Evolutionary conservation across 768 basidiomycete genomes (phyloP), one percentile per base, ranked within the genome.

Genomic region (Galerina sulciceps): DNA sequence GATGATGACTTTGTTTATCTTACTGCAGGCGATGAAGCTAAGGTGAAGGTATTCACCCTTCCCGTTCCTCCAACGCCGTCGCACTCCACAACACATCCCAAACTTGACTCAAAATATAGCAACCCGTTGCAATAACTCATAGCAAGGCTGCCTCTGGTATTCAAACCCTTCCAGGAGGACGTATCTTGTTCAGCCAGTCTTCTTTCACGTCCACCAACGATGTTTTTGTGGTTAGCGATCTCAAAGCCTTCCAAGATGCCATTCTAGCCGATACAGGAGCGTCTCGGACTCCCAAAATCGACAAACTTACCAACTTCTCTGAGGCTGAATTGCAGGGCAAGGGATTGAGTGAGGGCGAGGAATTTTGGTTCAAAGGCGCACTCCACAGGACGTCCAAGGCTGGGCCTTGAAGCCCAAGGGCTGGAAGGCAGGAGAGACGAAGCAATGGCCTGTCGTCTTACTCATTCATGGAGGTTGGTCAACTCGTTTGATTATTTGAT

Each of bases 301-400:
- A 78, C 15, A 85, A 84, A 62, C 67, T 96, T 40, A 93, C 96
- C 2, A 66, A 73, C 38, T 88, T 96, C 70, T 82, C 89, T 0
- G 78, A 76, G 41, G 69, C 78, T 9, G 79, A 79, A 6, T 72
- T 94, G 49, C 73, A 80, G 49, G 81, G 75, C 8, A 93, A 90
- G 72, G 56, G 73, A 20, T 77, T 96, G 38, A 75, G 77, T 55
- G 67, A 71, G 8, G 91, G 89, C 13, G 89, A 96, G 65, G 87
- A 92, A 57, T 92, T 98, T 68, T 94, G 89, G 87, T 98, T 97
- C 77, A 83, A 85, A 59, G 96, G 96, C 10, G 92, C 91, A 3
- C 74, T 88, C 63, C 83, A 85, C 10, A 84, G 70, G 67, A 84
- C 31, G 87, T 98, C 14, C 95, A 97, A 44, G 94, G 93, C 5